Percentiles rank a stretch among this genome's conserved stretches.
These are phyloP conservation scores for Talinum fruticosum DNA, from an alignment of 148 eudicot species.

Conservation along the genomic window DNA sequence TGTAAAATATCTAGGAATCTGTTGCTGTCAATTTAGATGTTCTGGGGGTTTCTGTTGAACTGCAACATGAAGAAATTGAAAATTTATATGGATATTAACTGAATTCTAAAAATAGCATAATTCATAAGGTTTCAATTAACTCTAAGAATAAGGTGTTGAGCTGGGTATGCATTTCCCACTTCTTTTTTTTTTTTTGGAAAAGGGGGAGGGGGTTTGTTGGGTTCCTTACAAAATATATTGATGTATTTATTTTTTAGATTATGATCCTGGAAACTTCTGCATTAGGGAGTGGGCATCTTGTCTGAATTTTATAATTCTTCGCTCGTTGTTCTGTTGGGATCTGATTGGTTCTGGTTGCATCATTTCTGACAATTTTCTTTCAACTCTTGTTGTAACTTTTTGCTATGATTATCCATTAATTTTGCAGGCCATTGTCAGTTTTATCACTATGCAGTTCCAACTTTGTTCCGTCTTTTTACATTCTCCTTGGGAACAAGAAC, in stretches of 20 bases:
- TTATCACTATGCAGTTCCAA: conserved; percentile 96
- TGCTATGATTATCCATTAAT: conserved; percentile 8
- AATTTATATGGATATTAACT: not conserved
- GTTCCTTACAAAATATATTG: not conserved
- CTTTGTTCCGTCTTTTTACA: conserved; percentile 91
- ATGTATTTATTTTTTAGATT: not conserved
- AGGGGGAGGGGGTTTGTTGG: not conserved
- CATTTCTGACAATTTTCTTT: not conserved
- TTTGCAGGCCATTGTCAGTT: conserved; percentile 88
- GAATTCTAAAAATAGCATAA: not conserved
- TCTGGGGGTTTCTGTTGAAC: not conserved
- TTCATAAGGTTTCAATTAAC: not conserved
- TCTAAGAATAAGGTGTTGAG: no score
- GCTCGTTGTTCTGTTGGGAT: not conserved
- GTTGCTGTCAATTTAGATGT: not conserved
- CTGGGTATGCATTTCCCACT: no score
- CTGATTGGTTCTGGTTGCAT: conserved; percentile 15
- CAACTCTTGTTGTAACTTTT: not conserved
- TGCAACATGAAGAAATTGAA: not conserved
- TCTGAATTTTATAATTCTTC: not conserved
- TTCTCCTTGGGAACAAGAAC: conserved; percentile 95
- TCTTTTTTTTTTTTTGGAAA: not conserved
- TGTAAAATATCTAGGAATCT: not conserved
- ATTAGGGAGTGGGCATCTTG: not conserved
- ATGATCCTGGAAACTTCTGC: not conserved